Evolutionary conservation across 768 basidiomycete species (phyloP), one percentile per base, ranked within the genome.

Genomic region (Fomitopsis pulvina): DNA sequence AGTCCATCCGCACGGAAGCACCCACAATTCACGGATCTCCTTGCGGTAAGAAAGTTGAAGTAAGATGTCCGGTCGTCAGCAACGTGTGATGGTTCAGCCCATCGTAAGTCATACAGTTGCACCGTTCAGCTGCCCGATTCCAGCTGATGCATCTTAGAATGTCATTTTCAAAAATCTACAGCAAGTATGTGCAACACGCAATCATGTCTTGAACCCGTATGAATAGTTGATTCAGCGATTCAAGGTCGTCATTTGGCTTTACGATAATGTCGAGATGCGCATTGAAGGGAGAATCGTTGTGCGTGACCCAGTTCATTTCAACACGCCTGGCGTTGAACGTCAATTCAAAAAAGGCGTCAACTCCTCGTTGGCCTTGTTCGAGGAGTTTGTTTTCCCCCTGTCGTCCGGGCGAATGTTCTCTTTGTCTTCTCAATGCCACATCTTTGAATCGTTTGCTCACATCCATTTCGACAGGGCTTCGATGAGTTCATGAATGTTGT

Each of bases 401-500:
- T 37, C 34, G 4, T 6, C 34, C 34, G 18, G 5, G 14, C 14
- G 32, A 50, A 47, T 47, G 51, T 24, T 26, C 32, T 28, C n/a
- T 41, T 26, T 53, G 18, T n/a, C 18, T 30, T 12, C 38, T 38
- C 26, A 12, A n/a, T n/a, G n/a, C n/a, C n/a, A n/a, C 25, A 40
- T 27, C 11, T 20, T 34, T 53, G 16, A 39, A 22, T n/a, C 27
- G 52, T 45, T 20, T 45, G 53, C 66, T 73, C 53, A 68, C 38
- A 16, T 32, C 39, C 30, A 37, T 38, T 47, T 50, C 48, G 52
- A n/a, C 63, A 97, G 95, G 94, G 95, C 34, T 99, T 99, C 60
- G 95, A 99, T 64, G 95, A 99, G 67, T 99, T 97, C 71, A 99
- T 99, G 95, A 99, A 99, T 64, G 71, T 99, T 26, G 90, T 97